Evolutionary conservation across 2,329 filamentous ascomycete species (phyloP).

Genomic region (Fusarium sp.): DNA sequence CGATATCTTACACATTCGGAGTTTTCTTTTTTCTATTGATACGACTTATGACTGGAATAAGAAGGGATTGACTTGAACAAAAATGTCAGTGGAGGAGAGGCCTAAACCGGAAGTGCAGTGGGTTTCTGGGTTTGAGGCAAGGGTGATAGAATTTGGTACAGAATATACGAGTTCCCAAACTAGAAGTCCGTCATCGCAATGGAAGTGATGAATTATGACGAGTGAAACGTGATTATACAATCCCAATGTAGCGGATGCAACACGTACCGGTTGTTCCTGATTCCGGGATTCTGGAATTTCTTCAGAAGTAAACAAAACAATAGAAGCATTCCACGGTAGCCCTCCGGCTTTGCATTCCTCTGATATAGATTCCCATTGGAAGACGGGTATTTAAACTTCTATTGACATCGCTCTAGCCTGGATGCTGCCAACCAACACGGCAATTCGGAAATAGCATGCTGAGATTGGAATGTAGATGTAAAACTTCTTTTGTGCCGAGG

Average conservation of each 20-base stretch:
- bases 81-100: neutral
- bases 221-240: neutral
- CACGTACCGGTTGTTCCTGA: neutral
- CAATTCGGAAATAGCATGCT: neutral
- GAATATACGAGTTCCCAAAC: neutral
- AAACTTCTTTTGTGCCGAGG: neutral
- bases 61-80: conserved; percentile 36
- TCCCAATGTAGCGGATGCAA: neutral
- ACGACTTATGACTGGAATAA: conserved; percentile 21
- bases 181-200: neutral
- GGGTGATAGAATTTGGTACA: conserved; percentile 12
- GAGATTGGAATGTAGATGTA: conserved; percentile 1
- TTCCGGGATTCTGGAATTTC: neutral
- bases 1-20: neutral
- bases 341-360: conserved; percentile 5
- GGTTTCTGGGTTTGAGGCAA: conserved; percentile 37
- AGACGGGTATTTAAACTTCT: neutral
- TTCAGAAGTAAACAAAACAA: neutral
- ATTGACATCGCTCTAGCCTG: neutral
- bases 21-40: conserved; percentile 7
- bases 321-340: neutral
- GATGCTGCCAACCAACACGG: neutral
- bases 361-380: neutral
- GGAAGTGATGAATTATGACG: neutral
- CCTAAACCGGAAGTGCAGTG: conserved; percentile 40